Evolutionary conservation across 2,329 filamentous ascomycete species (phyloP).

Genomic region (Diaporthe sp.): DNA sequence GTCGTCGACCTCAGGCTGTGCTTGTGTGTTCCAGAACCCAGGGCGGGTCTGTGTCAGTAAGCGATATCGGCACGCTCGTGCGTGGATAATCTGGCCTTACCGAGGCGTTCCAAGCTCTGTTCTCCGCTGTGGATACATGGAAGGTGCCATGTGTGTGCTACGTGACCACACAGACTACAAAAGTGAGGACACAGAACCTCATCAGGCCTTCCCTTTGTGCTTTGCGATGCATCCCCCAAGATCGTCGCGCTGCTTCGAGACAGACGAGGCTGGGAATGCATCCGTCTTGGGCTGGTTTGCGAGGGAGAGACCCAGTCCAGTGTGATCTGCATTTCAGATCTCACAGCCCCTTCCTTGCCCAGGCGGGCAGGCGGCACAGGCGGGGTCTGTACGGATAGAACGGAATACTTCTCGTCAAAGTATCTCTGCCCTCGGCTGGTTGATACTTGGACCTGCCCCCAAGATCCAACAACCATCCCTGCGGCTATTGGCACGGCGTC

Average conservation of each 20-base stretch:
- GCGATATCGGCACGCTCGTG: constrained; percentile 30
- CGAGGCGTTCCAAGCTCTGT: constrained; percentile 6
- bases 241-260: constrained; percentile 17
- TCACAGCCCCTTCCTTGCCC: constrained; percentile 8
- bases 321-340: constrained; percentile 28
- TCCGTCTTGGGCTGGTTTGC: constrained; percentile 20
- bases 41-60: constrained; percentile 27
- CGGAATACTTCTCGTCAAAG: neutral
- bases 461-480: constrained; percentile 22
- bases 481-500: constrained; percentile 13
- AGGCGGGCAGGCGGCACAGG: neutral
- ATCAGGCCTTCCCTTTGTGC: neutral
- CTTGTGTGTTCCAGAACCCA: neutral
- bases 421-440: neutral
- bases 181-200: neutral
- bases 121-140: neutral
- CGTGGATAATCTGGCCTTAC: constrained; percentile 13
- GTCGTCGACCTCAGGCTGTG: constrained; percentile 7
- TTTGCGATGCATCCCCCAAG: constrained; percentile 1
- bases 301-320: constrained; percentile 18
- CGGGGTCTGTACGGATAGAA: constrained; percentile 1
- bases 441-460: neutral
- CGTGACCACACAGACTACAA: neutral
- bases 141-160: neutral
- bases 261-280: constrained; percentile 23